A percentile compares a stretch with the other conserved stretches of the same genome.
Evolutionary conservation across 1,284 basidiomycete species (phyloP).

Genomic region (Xerocomus nothofagi): DNA sequence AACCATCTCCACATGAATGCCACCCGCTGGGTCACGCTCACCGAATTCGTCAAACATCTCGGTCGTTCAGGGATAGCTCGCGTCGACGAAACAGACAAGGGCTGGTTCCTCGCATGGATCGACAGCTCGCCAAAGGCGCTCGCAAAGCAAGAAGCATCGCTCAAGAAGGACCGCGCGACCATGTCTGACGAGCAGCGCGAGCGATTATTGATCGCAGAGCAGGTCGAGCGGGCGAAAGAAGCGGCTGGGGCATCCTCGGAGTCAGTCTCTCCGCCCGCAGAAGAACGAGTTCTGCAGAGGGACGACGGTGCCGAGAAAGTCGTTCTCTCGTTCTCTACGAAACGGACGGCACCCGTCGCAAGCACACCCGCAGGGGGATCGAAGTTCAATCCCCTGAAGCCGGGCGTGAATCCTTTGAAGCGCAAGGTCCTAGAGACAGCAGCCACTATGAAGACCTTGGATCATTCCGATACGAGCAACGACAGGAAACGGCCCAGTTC

Average conservation of each 20-base stretch:
- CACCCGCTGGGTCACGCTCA: slow-evolving; percentile 95
- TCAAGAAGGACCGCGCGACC: slow-evolving; percentile 91
- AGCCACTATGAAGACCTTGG: slow-evolving; percentile 29
- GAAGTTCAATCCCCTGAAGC: slow-evolving; percentile 61
- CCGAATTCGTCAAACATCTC: slow-evolving; percentile 91
- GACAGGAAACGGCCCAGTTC: slow-evolving; percentile 56
- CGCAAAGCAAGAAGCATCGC: slow-evolving; percentile 82
- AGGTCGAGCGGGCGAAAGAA: slow-evolving; percentile 86
- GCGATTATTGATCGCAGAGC: slow-evolving; percentile 86
- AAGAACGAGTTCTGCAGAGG: slow-evolving; percentile 66
- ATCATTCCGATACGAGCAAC: slow-evolving; percentile 32
- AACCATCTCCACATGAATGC: slow-evolving; percentile 98
- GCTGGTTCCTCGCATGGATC: slow-evolving; percentile 96
- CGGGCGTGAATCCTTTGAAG: slow-evolving; percentile 54
- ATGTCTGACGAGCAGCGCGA: slow-evolving; percentile 95
- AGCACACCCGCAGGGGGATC: slow-evolving; percentile 39
- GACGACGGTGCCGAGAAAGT: slow-evolving; percentile 74
- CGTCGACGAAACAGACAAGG: slow-evolving; percentile 98
- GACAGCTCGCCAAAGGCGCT: slow-evolving; percentile 94
- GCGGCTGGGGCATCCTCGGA: slow-evolving; percentile 36
- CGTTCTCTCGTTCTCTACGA: slow-evolving; percentile 65
- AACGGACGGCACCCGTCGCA: slow-evolving; percentile 41
- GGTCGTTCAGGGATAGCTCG: slow-evolving; percentile 86
- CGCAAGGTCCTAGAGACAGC: slow-evolving; percentile 75
- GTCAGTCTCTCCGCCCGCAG: slow-evolving; percentile 42